Evolutionary conservation across 2,329 filamentous ascomycete genomes (phyloP).

Genomic region (Conoideocrella luteorostrata): DNA sequence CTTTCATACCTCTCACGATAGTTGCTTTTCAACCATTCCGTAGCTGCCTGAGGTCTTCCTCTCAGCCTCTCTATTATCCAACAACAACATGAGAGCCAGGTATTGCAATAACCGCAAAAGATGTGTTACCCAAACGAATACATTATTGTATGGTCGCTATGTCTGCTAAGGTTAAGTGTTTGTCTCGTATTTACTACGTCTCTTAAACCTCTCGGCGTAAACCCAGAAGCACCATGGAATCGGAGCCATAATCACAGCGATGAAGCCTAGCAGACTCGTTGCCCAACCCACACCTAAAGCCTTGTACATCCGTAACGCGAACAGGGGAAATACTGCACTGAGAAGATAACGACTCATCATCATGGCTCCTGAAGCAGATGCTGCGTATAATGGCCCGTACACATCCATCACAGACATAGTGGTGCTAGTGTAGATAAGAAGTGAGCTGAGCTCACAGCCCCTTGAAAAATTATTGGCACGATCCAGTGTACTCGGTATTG

Average conservation of each 20-base stretch:
- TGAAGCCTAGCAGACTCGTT: slow-evolving; percentile 34
- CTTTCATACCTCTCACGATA: too few species aligned
- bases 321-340: slow-evolving; percentile 49
- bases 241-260: slow-evolving; percentile 29
- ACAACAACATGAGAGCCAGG: too few species aligned
- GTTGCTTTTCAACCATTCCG: too few species aligned
- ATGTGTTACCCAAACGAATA: too few species aligned
- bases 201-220: slow-evolving; percentile 16
- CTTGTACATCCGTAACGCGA: slow-evolving; percentile 31
- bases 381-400: slow-evolving; percentile 21
- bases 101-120: too few species aligned
- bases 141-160: too few species aligned
- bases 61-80: too few species aligned
- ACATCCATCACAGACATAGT: slow-evolving; percentile 22
- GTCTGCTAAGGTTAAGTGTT: too few species aligned
- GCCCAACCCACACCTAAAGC: slow-evolving; percentile 36
- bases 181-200: slow-evolving; percentile 19
- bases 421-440: slow-evolving; percentile 21
- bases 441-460: slow-evolving; percentile 18
- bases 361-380: slow-evolving; percentile 19
- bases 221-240: slow-evolving; percentile 26
- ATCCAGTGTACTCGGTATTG: slow-evolving; percentile 17
- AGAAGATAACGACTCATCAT: slow-evolving; percentile 41
- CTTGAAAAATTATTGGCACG: slow-evolving; percentile 20
- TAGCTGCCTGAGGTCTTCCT: too few species aligned